Percentiles rank a stretch among this genome's conserved stretches.
Conservation (phyloP, 129 eudicot genomes). For the Calendula officinalis region DNA sequence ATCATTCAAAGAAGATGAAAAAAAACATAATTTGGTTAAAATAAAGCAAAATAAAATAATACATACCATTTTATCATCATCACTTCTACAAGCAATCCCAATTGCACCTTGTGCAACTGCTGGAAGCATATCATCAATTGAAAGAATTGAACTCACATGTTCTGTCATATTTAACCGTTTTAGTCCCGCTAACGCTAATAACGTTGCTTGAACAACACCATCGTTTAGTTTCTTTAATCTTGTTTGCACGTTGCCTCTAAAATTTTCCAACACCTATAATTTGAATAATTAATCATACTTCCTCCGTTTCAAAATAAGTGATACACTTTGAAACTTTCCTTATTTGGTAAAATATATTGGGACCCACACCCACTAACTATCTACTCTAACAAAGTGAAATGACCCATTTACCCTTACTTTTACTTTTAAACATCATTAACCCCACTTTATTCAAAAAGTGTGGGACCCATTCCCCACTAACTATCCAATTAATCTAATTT, state of each 20-base stretch:
- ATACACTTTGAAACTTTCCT: too few relatives aligned
- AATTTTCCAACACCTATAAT: conserved; percentile 71
- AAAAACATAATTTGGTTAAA: background rate
- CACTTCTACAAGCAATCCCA: conserved; percentile 78
- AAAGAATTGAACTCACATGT: conserved; percentile 58
- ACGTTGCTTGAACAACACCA: conserved; percentile 74
- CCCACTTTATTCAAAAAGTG: too few relatives aligned
- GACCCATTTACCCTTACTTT: too few relatives aligned
- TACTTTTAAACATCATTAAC: too few relatives aligned
- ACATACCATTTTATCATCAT: conserved; percentile 81
- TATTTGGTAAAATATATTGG: too few relatives aligned
- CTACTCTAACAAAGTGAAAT: too few relatives aligned
- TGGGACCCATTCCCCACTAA: too few relatives aligned
- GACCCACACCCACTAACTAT: too few relatives aligned
- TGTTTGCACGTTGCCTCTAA: conserved; percentile 85
- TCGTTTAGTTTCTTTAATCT: conserved; percentile 73
- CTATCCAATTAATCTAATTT: too few relatives aligned
- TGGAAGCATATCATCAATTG: conserved; percentile 83
- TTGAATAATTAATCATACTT: too few relatives aligned
- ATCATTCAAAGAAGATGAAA: background rate
- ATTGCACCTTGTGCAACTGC: conserved; percentile 94
- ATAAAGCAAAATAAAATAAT: background rate
- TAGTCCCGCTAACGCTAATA: conserved; percentile 83
- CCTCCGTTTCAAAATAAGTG: too few relatives aligned
- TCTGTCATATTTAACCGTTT: conserved; percentile 66